A percentile compares a stretch with the other conserved stretches of the same genome.
These are phyloP conservation scores for Lachnellula willkommii DNA, from an alignment of 2,329 filamentous ascomycete species.

Conservation along the genomic window DNA sequence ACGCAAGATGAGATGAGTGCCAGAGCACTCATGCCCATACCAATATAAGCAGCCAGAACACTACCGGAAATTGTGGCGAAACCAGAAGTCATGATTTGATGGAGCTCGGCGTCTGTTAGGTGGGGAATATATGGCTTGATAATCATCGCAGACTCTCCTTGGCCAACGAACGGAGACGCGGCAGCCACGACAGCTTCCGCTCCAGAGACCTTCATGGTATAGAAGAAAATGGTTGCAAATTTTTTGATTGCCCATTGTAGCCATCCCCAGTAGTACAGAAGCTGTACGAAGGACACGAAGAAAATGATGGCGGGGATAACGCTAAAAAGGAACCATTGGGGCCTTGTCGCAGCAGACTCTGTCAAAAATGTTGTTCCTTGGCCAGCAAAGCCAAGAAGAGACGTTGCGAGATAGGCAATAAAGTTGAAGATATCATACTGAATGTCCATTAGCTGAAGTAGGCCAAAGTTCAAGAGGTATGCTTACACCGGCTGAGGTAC, in stretches of 20 bases:
- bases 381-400: constrained; percentile 69
- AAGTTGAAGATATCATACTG: constrained; percentile 85
- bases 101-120: constrained; percentile 80
- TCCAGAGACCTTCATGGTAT: constrained; percentile 78
- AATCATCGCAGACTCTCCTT: constrained; percentile 90
- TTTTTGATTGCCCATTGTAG: constrained; percentile 88
- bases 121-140: constrained; percentile 82
- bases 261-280: constrained; percentile 74
- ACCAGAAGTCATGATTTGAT: constrained; percentile 88
- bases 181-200: constrained; percentile 91
- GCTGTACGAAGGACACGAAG: constrained; percentile 88
- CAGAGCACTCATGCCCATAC: constrained; percentile 75
- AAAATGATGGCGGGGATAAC: constrained; percentile 93
- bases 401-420: constrained; percentile 68
- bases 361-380: constrained; percentile 72
- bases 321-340: constrained; percentile 65
- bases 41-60: constrained; percentile 80
- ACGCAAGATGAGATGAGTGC: constrained; percentile 87
- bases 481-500: constrained; percentile 60
- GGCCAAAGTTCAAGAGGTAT: neutral
- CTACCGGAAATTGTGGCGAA: constrained; percentile 90
- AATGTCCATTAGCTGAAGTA: neutral
- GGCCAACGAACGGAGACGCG: constrained; percentile 88
- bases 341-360: constrained; percentile 36
- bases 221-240: constrained; percentile 88